Percentiles rank a stretch among this genome's conserved stretches.
These are phyloP conservation scores for Debaryomyces tyrocola DNA, from an alignment of 805 yeast genomes.

Conservation along the genomic window DNA sequence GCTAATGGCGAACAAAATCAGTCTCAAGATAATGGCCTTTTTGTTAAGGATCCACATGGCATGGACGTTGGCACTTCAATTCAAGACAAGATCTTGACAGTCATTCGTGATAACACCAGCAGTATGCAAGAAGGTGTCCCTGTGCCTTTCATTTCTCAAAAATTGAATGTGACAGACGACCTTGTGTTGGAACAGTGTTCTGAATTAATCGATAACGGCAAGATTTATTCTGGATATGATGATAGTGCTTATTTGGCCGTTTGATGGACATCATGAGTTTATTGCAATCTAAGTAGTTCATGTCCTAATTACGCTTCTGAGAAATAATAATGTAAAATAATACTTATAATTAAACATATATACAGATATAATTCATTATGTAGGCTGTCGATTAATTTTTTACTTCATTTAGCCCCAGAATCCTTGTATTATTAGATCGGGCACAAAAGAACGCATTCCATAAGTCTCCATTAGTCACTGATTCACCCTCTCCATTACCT, in stretches of 20 bases:
- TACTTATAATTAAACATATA: background rate
- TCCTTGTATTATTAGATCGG: background rate
- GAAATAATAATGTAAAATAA: background rate
- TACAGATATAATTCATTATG: background rate
- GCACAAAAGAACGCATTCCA: conserved; percentile 61
- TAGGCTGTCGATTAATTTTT: background rate
- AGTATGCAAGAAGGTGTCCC: conserved; percentile 80
- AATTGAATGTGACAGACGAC: conserved; percentile 49
- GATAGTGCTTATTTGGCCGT: conserved; percentile 61
- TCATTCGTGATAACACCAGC: conserved; percentile 50
- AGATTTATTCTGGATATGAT: conserved; percentile 66
- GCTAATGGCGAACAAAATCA: conserved; percentile 14
- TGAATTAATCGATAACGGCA: conserved; percentile 64
- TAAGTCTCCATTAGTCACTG: conserved; percentile 55
- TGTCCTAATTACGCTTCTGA: background rate
- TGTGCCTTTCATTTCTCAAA: conserved; percentile 57
- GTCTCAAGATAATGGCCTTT: conserved; percentile 20
- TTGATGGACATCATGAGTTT: conserved; percentile 14
- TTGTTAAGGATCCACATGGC: conserved; percentile 28
- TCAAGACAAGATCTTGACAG: conserved; percentile 48
- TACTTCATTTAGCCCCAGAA: background rate
- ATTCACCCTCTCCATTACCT: conserved; percentile 52
- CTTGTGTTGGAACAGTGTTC: conserved; percentile 52
- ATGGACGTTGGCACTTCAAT: conserved; percentile 13
- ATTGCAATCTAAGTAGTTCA: background rate